phyloP scores from a whole-genome alignment of 2,329 filamentous ascomycete genomes.

The Podosphaera xanthii region DNA sequence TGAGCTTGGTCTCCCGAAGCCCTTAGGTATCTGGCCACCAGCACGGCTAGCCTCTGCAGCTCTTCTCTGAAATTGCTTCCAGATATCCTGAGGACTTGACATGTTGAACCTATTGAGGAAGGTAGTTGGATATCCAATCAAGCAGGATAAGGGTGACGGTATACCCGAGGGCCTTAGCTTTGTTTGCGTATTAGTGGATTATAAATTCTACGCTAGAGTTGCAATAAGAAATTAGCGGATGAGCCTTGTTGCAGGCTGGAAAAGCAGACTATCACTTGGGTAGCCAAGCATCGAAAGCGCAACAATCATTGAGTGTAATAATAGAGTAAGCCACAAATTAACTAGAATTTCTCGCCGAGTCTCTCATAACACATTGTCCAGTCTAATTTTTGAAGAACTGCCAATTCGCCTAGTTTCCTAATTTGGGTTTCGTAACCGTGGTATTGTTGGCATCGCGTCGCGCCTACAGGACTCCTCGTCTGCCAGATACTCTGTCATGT shows the following conservation, averaged over 20 bases:
- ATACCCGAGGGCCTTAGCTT: no score
- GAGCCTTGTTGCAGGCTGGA: no score
- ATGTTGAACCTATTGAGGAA: conserved; percentile 6
- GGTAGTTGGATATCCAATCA: neutral
- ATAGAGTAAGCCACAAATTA: neutral
- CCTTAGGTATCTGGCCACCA: conserved; percentile 23
- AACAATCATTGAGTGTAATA: no score
- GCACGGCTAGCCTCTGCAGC: conserved; percentile 31
- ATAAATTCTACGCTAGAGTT: no score
- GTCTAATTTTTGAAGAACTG: neutral
- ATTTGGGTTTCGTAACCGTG: neutral
- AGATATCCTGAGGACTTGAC: conserved; percentile 39
- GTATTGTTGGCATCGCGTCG: neutral
- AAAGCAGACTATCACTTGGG: no score
- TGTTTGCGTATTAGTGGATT: no score
- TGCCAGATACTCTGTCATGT: conserved; percentile 25
- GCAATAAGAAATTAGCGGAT: no score
- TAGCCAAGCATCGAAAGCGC: no score
- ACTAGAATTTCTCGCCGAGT: neutral
- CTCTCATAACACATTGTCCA: neutral
- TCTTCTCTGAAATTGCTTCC: conserved; percentile 35
- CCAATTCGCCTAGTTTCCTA: neutral
- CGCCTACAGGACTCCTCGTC: neutral
- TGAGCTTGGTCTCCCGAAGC: conserved; percentile 26
- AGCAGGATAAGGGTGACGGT: neutral